These are phyloP conservation scores for Botryotinia convoluta DNA, from an alignment of 2,329 filamentous ascomycete genomes.

Conservation along the genomic window DNA sequence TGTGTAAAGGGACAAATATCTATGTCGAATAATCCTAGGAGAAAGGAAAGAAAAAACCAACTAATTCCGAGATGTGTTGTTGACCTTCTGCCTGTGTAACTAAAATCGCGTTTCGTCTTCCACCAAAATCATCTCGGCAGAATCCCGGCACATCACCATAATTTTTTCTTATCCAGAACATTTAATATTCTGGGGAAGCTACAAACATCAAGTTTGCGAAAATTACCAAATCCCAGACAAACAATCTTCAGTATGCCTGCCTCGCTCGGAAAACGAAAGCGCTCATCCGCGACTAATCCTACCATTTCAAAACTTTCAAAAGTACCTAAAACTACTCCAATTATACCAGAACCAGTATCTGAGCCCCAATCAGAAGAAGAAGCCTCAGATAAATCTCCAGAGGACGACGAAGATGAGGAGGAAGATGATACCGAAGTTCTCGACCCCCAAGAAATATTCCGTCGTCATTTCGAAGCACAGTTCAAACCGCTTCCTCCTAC, in stretches of 20 bases:
- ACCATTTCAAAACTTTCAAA: constrained; percentile 22
- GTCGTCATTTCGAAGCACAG: constrained; percentile 80
- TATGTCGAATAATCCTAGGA: not conserved
- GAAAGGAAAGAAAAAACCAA: not conserved
- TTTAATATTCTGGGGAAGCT: constrained; percentile 21
- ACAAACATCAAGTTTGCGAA: not conserved
- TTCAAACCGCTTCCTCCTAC: constrained; percentile 68
- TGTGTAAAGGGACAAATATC: not conserved
- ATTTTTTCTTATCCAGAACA: constrained; percentile 7
- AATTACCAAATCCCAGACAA: constrained; percentile 6
- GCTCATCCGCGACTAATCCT: constrained; percentile 39
- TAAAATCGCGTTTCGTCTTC: not conserved
- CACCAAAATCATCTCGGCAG: constrained; percentile 17
- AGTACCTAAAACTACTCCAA: not conserved
- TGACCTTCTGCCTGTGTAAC: not conserved
- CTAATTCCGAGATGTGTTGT: not conserved
- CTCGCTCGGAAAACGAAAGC: constrained; percentile 50
- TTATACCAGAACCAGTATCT: not conserved
- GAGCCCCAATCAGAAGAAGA: constrained; percentile 3
- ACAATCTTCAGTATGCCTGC: constrained; percentile 28
- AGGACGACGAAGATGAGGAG: constrained; percentile 20
- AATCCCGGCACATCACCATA: not conserved
- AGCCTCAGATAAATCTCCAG: not conserved
- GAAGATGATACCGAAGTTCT: constrained; percentile 31
- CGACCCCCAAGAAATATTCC: constrained; percentile 71